phyloP scores from a whole-genome alignment of 768 basidiomycete species.

The Fomitopsis serialis region DNA sequence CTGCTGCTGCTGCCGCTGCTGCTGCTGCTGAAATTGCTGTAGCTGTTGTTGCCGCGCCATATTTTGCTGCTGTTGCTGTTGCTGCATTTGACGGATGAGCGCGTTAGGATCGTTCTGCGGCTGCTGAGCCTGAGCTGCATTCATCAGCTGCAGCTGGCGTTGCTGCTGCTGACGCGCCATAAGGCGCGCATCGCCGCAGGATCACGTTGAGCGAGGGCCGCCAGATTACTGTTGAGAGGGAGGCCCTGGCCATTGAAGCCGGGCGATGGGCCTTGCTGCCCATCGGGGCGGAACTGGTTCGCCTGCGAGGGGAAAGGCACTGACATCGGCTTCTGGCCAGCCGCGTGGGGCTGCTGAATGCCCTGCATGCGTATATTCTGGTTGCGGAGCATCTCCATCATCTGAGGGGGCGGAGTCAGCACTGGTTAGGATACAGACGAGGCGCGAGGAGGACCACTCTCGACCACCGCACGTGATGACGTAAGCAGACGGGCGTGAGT shows the following conservation, averaged over 20 bases:
- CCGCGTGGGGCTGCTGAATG: neutral
- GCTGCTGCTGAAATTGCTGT: conserved; percentile 8
- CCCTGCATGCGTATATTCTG: conserved; percentile 2
- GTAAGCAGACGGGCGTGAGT: conserved; percentile 24
- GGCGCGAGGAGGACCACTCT: neutral
- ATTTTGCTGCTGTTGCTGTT: conserved; percentile 10
- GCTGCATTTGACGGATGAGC: conserved; percentile 12
- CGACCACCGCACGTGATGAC: conserved; percentile 18
- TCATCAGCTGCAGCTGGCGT: conserved; percentile 22
- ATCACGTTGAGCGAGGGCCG: neutral
- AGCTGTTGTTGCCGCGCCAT: conserved; percentile 13
- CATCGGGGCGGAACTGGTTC: neutral
- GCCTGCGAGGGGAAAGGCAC: neutral
- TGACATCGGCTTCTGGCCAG: neutral
- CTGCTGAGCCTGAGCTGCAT: conserved; percentile 18
- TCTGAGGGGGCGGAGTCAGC: conserved; percentile 7
- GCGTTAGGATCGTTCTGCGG: conserved; percentile 10
- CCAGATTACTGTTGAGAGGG: neutral
- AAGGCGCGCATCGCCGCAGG: conserved; percentile 6
- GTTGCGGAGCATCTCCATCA: conserved; percentile 11
- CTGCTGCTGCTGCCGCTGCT: conserved; percentile 17
- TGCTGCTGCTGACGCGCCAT: conserved; percentile 3
- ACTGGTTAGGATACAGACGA: neutral
- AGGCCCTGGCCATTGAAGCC: neutral
- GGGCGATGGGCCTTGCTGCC: neutral